phyloP scores from a whole-genome alignment of 805 yeast species.

The Metschnikowia noctiluminum region DNA sequence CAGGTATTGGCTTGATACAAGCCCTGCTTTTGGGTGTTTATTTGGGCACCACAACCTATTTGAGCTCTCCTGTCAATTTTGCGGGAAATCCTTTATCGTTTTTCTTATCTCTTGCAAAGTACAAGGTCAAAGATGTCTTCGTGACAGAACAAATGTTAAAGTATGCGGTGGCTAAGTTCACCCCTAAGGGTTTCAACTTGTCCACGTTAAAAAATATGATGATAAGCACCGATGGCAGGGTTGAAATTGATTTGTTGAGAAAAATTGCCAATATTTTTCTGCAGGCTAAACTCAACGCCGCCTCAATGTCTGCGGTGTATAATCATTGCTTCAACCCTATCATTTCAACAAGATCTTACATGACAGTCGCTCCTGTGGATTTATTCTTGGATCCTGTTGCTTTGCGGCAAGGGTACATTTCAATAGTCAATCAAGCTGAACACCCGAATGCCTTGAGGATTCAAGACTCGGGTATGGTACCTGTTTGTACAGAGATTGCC shows the following conservation, averaged over 20 bases:
- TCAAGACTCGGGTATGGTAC: slow-evolving; percentile 95
- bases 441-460: slow-evolving; percentile 67
- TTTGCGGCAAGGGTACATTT: slow-evolving; percentile 82
- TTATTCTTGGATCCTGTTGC: slow-evolving; percentile 84
- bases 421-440: slow-evolving; percentile 71
- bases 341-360: slow-evolving; percentile 78
- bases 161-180: slow-evolving; percentile 59
- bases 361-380: slow-evolving; percentile 85
- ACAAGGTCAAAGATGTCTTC: slow-evolving; percentile 81
- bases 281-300: slow-evolving; percentile 59
- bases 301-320: slow-evolving; percentile 73
- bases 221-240: slow-evolving; percentile 76
- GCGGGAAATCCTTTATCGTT: slow-evolving; percentile 71
- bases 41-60: slow-evolving; percentile 79
- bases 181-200: slow-evolving; percentile 60
- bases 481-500: slow-evolving; percentile 89
- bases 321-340: slow-evolving; percentile 79
- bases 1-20: slow-evolving; percentile 86
- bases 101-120: slow-evolving; percentile 65
- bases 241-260: slow-evolving; percentile 57
- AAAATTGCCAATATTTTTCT: slow-evolving; percentile 60
- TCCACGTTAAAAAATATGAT: slow-evolving; percentile 73
- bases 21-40: slow-evolving; percentile 82
- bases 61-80: slow-evolving; percentile 75
- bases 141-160: slow-evolving; percentile 81